Conservation (phyloP, 2,329 filamentous ascomycete genomes). For the Aspergillus novofumigatus region DNA sequence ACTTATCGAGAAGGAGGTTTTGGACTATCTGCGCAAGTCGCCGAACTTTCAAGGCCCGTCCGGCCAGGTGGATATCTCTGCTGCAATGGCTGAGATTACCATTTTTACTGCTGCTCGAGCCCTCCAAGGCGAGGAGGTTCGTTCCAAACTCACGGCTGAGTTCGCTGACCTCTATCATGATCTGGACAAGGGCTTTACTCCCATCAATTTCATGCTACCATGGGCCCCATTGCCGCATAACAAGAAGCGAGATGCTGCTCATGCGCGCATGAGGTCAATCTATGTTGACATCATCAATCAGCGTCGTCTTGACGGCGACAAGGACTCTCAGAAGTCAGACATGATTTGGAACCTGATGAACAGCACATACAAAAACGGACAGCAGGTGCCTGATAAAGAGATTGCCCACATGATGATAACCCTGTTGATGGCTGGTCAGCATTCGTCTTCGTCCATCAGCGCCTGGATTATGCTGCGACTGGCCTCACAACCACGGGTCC, state of each 20-base stretch:
- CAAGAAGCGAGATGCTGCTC: conserved; percentile 65
- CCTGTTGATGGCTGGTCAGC: conserved; percentile 78
- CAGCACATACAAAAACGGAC: conserved; percentile 71
- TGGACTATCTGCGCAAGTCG: conserved; percentile 50
- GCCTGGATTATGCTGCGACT: conserved; percentile 74
- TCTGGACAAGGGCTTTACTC: conserved; percentile 72
- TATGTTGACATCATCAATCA: conserved; percentile 68
- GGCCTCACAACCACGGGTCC: conserved; percentile 64
- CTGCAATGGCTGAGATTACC: conserved; percentile 70
- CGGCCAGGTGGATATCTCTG: conserved; percentile 61
- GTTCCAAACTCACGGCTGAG: conserved; percentile 64
- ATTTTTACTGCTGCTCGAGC: conserved; percentile 76
- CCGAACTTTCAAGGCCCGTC: conserved; percentile 56
- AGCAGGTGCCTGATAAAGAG: conserved; percentile 65
- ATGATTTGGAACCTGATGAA: conserved; percentile 80
- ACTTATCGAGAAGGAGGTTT: conserved; percentile 68
- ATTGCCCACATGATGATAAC: conserved; percentile 85
- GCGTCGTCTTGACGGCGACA: conserved; percentile 48
- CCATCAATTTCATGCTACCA: conserved; percentile 78
- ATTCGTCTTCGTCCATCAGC: conserved; percentile 73
- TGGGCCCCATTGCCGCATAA: conserved; percentile 77
- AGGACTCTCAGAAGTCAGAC: conserved; percentile 46
- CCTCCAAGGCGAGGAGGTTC: conserved; percentile 72
- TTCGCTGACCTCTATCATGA: conserved; percentile 76
- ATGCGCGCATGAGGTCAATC: conserved; percentile 64